Conservation (phyloP, 2,329 filamentous ascomycete genomes). For the Colletotrichum orbiculare region DNA sequence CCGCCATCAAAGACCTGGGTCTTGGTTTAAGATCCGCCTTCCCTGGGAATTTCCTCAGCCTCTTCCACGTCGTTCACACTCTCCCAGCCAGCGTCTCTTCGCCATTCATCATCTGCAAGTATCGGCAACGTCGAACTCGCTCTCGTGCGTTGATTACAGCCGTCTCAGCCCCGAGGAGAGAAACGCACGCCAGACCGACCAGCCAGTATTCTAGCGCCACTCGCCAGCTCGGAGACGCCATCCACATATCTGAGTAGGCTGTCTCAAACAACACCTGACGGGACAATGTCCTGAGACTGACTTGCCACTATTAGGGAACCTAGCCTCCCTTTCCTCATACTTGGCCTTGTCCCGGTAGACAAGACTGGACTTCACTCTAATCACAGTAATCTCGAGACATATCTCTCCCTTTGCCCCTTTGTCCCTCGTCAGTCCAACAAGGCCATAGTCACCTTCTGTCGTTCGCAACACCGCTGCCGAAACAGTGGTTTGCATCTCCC, state of each 20-base stretch:
- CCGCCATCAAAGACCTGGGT: slow-evolving; percentile 29
- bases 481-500: slow-evolving; percentile 39
- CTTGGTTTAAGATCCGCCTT: slow-evolving; percentile 32
- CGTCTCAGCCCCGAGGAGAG: slow-evolving; percentile 2
- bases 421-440: slow-evolving; percentile 33
- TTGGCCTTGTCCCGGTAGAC: slow-evolving; percentile 21
- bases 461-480: slow-evolving; percentile 37
- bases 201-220: slow-evolving; percentile 27
- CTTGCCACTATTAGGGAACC: slow-evolving; percentile 28
- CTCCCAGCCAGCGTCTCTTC: slow-evolving; percentile 3
- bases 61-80: slow-evolving; percentile 4
- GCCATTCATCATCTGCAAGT: slow-evolving; percentile 2
- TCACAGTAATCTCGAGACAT: slow-evolving; percentile 35
- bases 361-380: slow-evolving; percentile 22
- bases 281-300: slow-evolving; percentile 31
- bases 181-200: slow-evolving; percentile 7
- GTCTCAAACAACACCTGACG: slow-evolving; percentile 31
- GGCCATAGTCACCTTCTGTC: slow-evolving; percentile 36
- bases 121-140: background rate
- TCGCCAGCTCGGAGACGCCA: slow-evolving; percentile 27
- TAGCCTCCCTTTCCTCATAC: slow-evolving; percentile 26
- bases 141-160: slow-evolving; percentile 11
- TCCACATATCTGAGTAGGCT: slow-evolving; percentile 36
- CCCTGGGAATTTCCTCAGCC: slow-evolving; percentile 21
- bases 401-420: slow-evolving; percentile 36